Base-by-base conservation (phyloP, 2,329 filamentous ascomycete genomes). In the Verticillium isaacii region DNA sequence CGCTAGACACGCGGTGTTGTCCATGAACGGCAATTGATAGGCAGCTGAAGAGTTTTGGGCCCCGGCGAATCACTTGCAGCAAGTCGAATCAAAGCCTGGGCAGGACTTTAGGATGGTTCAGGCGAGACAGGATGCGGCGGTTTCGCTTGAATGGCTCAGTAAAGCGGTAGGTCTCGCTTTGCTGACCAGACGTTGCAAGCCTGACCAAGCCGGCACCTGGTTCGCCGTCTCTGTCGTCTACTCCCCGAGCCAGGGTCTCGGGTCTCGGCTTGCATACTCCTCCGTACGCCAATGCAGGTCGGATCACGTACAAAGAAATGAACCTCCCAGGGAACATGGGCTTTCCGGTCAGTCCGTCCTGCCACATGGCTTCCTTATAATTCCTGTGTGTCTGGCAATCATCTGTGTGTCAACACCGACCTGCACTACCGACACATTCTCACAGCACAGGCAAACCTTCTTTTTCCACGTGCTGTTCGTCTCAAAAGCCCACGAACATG, bases 401-500 rank as follows among this genome's bases (percentile, higher is more conserved):
- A 50, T 50, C n/a, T 50, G 41, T 5, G n/a, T 19, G 41, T 50
- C 41, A 25, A 19, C 5, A 29, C 9, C n/a, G 8, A 23, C 23
- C 41, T 12, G n/a, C 41, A 9, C 9, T 5, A 9, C 41, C n/a
- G 19, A 23, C 19, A 9, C 19, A 9, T 50, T 50, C 19, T 50
- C 17, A 4, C n/a, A 23, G 41, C 19, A 8, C 41, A 23, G 60
- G 19, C 56, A 45, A 15, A n/a, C n/a, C 17, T 57, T 57, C 55
- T 29, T 29, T 41, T 36, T 45, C 34, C 56, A 17, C 36, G 56
- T 29, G 34, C 32, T 29, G 17, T 25, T 23, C 23, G 25, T 56
- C 14, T 19, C 23, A 39, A 41, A n/a, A 12, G 5, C 50, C 29
- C 56, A n/a, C 25, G n/a, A 60, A 25, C 3, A 62, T 64, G 62